These are phyloP conservation scores for Phaeophleospora eucalypticola DNA, from an alignment of 2,329 filamentous ascomycete genomes.

Conservation along the genomic window DNA sequence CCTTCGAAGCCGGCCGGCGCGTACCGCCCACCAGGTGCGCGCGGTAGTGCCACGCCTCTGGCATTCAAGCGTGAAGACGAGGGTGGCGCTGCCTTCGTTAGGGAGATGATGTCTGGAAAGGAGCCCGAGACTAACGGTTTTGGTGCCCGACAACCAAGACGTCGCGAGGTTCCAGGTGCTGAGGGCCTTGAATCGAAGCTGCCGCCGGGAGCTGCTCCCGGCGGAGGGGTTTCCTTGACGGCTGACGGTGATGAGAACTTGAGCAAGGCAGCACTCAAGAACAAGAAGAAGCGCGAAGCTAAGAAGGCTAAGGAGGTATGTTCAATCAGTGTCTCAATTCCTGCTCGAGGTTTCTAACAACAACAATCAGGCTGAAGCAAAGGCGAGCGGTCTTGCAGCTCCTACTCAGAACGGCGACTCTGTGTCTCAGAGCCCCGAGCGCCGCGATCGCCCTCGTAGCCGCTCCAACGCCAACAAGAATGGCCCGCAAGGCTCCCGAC, in stretches of 20 bases:
- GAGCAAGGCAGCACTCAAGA: slow-evolving; percentile 84
- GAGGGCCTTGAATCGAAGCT: slow-evolving; percentile 60
- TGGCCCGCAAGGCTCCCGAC: slow-evolving; percentile 24
- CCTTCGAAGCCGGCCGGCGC: slow-evolving; percentile 96
- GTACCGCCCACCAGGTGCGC: slow-evolving; percentile 89
- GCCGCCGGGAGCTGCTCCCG: slow-evolving; percentile 65
- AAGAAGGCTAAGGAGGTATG: slow-evolving; percentile 76
- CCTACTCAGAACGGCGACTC: slow-evolving; percentile 44
- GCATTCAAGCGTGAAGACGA: slow-evolving; percentile 98
- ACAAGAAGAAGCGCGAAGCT: slow-evolving; percentile 95
- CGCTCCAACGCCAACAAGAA: slow-evolving; percentile 27
- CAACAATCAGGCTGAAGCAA: slow-evolving; percentile 55
- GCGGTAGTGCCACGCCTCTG: slow-evolving; percentile 80
- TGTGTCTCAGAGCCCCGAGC: slow-evolving; percentile 17
- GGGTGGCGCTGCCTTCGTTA: slow-evolving; percentile 81
- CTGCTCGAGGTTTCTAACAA: not conserved
- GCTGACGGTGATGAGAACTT: slow-evolving; percentile 66
- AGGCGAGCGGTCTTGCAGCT: slow-evolving; percentile 44
- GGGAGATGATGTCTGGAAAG: slow-evolving; percentile 63
- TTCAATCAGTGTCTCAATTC: not conserved
- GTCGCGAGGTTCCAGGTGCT: slow-evolving; percentile 81
- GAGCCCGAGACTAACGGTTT: slow-evolving; percentile 65
- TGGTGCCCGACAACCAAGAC: slow-evolving; percentile 55
- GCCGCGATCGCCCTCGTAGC: slow-evolving; percentile 30
- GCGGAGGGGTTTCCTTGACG: slow-evolving; percentile 62